Percentiles rank a stretch among this genome's conserved stretches.
Conservation (phyloP, 306 rosid species). For the Lathyrus tuberosus region DNA sequence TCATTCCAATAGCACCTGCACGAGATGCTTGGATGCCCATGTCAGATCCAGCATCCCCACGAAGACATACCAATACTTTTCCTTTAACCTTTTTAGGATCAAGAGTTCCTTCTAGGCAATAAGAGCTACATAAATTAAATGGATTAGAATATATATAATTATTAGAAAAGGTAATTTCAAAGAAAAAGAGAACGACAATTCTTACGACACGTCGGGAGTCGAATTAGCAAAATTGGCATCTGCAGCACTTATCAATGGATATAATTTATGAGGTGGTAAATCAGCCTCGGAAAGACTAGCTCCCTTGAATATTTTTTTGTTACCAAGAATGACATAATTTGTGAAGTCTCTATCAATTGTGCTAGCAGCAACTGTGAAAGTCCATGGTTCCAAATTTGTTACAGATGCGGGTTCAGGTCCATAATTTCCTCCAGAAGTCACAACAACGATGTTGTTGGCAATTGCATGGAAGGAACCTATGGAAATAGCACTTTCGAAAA, state of each 20-base stretch:
- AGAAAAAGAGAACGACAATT: not conserved
- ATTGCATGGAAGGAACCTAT: slow-evolving; percentile 70
- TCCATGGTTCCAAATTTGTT: slow-evolving; percentile 55
- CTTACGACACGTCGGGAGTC: slow-evolving; percentile 36
- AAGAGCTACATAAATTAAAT: slow-evolving; percentile 35
- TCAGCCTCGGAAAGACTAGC: slow-evolving; percentile 50
- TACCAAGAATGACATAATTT: slow-evolving; percentile 52
- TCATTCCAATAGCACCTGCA: slow-evolving; percentile 73
- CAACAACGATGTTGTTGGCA: slow-evolving; percentile 49
- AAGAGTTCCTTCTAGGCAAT: slow-evolving; percentile 46
- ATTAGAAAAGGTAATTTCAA: not conserved
- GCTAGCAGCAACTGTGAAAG: slow-evolving; percentile 71
- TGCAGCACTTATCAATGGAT: slow-evolving; percentile 50
- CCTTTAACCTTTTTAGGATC: slow-evolving; percentile 61
- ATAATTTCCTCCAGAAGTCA: slow-evolving; percentile 56
- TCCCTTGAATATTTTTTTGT: slow-evolving; percentile 55
- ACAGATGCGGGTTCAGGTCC: slow-evolving; percentile 47
- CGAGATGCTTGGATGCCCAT: slow-evolving; percentile 47
- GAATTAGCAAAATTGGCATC: slow-evolving; percentile 37
- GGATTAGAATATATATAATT: too few relatives aligned
- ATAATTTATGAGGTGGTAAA: slow-evolving; percentile 48
- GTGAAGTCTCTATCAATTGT: slow-evolving; percentile 56
- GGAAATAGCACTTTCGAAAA: slow-evolving; percentile 12
- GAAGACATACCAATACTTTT: slow-evolving; percentile 63
- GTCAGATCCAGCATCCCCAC: slow-evolving; percentile 10